Base-by-base conservation (phyloP, 305 asterid species). In the Rubia tinctorum region DNA sequence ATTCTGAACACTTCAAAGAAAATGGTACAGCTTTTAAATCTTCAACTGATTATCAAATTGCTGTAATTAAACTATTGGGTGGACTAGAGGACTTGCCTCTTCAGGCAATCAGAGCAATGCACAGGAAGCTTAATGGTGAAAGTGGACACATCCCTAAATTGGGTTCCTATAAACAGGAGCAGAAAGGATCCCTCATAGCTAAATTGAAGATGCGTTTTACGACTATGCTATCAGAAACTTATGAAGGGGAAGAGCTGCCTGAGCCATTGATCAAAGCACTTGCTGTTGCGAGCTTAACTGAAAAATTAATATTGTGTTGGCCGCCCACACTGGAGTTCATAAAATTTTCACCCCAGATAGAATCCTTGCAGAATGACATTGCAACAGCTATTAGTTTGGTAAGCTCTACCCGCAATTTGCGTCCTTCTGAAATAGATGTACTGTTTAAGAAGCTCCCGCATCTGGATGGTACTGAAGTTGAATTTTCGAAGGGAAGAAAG, bases 301-400 rank as follows among this genome's bases (percentile, higher is more conserved):
- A 85, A 71, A 92, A 87, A 83, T 82, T 86, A 64, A 69, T 83
- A 73, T 78, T 77, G 74, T 78, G 85, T 68, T 53, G 61, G 75
- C 82, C 87, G 2, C 76, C 43, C 64, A 80, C 77, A 34, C 73
- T 60, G 22, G 87, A 85, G 62, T 89, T 95, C 71, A 78, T 81
- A 68, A 82, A 71, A 59, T 85, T 89, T 77, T 84, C 96, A 61
- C 91, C 90, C 7, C 88, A 90, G 80, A 77, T 83, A 44, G 90
- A 79, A 78, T 88, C 85, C 25, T 82, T 95, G 79, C 97, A 95
- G 77, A 83, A 80, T 76, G 88, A 86, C 69, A 87, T 95, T 77
- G 85, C 85, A 25, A 89, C 80, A 85, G 90, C 93, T 80, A 84
- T 92, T 73, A 75, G 77, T 75, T 74, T 85, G 44, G 42, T 89